Evolutionary conservation across 106 monocot species (phyloP).

Genomic region (Phalaenopsis aphrodite): DNA sequence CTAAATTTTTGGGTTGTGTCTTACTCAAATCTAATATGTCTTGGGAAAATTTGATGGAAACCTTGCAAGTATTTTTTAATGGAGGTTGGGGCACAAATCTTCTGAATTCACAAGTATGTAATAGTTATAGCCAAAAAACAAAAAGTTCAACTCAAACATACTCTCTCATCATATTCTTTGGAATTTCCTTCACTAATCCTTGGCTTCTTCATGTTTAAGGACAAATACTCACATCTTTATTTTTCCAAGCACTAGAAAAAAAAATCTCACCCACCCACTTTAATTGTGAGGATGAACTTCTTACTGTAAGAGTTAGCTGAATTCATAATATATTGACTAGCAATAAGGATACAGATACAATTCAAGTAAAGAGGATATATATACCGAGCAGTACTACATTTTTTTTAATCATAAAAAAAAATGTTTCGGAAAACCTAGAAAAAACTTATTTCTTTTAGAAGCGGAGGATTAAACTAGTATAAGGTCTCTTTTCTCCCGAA

Average conservation of each 20-base stretch:
- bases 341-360: background rate
- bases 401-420: background rate
- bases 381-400: background rate
- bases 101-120: background rate
- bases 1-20: too few relatives aligned
- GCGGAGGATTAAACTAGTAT: background rate
- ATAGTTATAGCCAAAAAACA: background rate
- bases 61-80: too few relatives aligned
- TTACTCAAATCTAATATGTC: too few relatives aligned
- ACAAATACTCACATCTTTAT: background rate
- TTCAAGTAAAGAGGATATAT: too few relatives aligned
- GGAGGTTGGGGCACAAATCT: too few relatives aligned
- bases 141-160: background rate
- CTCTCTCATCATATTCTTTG: background rate
- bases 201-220: background rate
- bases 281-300: background rate
- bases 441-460: background rate
- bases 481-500: background rate
- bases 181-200: background rate
- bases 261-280: background rate
- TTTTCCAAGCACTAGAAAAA: background rate
- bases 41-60: too few relatives aligned
- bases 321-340: background rate
- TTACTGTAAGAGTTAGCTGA: background rate
- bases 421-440: background rate